phyloP scores from a whole-genome alignment of 805 yeast genomes.

The Candida ovalis region DNA sequence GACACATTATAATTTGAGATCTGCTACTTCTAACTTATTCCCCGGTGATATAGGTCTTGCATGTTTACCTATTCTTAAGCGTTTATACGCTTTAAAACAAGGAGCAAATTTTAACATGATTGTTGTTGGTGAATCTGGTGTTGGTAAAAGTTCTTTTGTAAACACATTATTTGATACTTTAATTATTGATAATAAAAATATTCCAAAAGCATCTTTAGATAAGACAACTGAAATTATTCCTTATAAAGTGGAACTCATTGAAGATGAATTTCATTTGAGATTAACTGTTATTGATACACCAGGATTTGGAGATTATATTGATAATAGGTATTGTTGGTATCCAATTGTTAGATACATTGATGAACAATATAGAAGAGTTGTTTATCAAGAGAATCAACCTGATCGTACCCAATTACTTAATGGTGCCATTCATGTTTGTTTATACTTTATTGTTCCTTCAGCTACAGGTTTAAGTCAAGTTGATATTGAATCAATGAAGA shows the following conservation, averaged over 20 bases:
- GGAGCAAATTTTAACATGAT: constrained; percentile 78
- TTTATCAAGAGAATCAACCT: constrained; percentile 78
- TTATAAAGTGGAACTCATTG: constrained; percentile 51
- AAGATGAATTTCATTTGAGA: constrained; percentile 53
- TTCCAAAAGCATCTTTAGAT: constrained; percentile 12
- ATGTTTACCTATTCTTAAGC: constrained; percentile 29
- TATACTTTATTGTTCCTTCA: constrained; percentile 76
- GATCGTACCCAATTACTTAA: constrained; percentile 51
- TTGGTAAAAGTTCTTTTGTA: constrained; percentile 78
- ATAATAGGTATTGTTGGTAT: constrained; percentile 64
- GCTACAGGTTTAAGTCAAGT: constrained; percentile 57
- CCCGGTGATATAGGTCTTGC: constrained; percentile 27
- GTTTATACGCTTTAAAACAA: constrained; percentile 35
- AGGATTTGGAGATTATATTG: constrained; percentile 68
- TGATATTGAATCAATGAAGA: constrained; percentile 72
- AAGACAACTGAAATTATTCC: constrained; percentile 31
- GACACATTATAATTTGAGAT: constrained; percentile 26
- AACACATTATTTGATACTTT: constrained; percentile 69
- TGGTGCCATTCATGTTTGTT: constrained; percentile 75
- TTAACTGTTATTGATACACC: constrained; percentile 69
- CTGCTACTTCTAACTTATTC: constrained; percentile 23
- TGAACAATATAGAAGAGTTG: constrained; percentile 64
- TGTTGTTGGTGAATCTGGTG: constrained; percentile 84
- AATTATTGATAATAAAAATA: constrained; percentile 29
- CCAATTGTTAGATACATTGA: constrained; percentile 73